phyloP scores from a whole-genome alignment of 75 land plant genomes.

The Adiantum capillusveneris region DNA sequence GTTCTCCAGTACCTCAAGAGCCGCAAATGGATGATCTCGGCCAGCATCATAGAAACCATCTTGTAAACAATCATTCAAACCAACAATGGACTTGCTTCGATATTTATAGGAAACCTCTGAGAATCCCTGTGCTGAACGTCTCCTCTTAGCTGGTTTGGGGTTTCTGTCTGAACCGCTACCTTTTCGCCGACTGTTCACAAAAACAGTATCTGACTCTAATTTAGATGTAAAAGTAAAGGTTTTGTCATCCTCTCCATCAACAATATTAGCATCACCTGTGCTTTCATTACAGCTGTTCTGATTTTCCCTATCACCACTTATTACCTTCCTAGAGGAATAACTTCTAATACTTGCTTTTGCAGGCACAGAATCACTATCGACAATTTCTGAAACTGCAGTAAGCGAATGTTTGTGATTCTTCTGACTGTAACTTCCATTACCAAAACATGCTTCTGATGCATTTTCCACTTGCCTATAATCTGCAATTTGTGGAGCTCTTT shows the following conservation, averaged over 20 bases:
- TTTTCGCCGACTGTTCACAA: slow-evolving; percentile 13
- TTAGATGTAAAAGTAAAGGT: too few species aligned
- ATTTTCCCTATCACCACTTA: not conserved
- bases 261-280: too few species aligned
- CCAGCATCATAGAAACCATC: slow-evolving; percentile 99
- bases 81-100: slow-evolving; percentile 52
- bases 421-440: not conserved
- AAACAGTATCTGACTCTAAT: too few species aligned
- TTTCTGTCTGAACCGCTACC: slow-evolving; percentile 48
- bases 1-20: slow-evolving; percentile 52
- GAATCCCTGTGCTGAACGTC: slow-evolving; percentile 29
- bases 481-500: not conserved
- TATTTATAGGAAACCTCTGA: slow-evolving; percentile 54
- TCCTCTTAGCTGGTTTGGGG: slow-evolving; percentile 69
- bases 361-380: not conserved
- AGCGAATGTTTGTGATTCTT: not conserved
- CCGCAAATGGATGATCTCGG: slow-evolving; percentile 77
- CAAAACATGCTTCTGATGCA: not conserved
- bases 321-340: not conserved
- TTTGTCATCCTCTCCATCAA: too few species aligned
- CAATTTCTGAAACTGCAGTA: too few species aligned
- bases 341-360: not conserved
- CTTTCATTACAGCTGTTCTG: too few species aligned
- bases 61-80: slow-evolving; percentile 54
- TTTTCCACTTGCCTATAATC: not conserved